Evolutionary conservation across 2,329 filamentous ascomycete species (phyloP).

Genomic region (Epicoccum sorghinum): DNA sequence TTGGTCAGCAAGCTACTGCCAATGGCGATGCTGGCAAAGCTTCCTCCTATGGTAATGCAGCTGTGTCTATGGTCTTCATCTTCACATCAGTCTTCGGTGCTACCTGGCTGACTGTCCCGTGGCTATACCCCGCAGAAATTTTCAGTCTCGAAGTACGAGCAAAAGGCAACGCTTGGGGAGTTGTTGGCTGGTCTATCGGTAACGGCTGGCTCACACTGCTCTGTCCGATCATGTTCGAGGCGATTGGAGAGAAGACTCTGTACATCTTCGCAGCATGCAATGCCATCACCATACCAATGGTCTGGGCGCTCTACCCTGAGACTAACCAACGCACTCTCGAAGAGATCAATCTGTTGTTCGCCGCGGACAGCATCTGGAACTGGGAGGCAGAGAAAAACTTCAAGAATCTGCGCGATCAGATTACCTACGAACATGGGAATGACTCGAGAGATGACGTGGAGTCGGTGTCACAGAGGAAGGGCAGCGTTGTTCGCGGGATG

Average conservation of each 20-base stretch:
- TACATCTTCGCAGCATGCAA: constrained; percentile 76
- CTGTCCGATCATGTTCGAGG: constrained; percentile 57
- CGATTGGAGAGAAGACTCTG: constrained; percentile 72
- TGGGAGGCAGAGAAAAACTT: constrained; percentile 57
- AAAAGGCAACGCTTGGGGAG: constrained; percentile 77
- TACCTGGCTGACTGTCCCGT: constrained; percentile 64
- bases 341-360: constrained; percentile 77
- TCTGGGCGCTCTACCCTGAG: constrained; percentile 77
- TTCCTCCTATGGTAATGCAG: constrained; percentile 65
- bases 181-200: constrained; percentile 77
- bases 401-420: constrained; percentile 24
- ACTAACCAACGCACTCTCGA: constrained; percentile 76
- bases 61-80: constrained; percentile 73
- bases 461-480: constrained; percentile 3
- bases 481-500: constrained; percentile 8
- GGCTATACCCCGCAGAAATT: constrained; percentile 73
- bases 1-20: constrained; percentile 57
- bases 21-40: constrained; percentile 55
- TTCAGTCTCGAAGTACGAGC: constrained; percentile 74
- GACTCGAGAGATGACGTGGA: constrained; percentile 6
- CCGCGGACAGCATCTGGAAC: constrained; percentile 68
- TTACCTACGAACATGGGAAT: constrained; percentile 2
- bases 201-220: constrained; percentile 66
- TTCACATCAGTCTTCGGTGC: constrained; percentile 70
- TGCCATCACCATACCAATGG: constrained; percentile 68